Conservation (phyloP, 257 asterid genomes). For the Solanum gandarillasii region DNA sequence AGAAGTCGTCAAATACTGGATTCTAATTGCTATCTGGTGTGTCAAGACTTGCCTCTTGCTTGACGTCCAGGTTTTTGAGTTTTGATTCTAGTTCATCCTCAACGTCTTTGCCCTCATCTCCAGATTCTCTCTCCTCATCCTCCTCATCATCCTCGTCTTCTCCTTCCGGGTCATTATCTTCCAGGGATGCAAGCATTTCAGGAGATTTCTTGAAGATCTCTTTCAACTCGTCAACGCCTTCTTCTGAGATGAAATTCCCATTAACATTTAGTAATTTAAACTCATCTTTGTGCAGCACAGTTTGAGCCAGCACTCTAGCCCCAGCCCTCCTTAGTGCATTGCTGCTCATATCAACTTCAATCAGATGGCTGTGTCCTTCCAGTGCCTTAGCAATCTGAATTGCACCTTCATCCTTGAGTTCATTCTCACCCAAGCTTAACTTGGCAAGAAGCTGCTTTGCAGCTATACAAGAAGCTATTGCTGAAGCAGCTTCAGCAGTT, state of each 20-base stretch:
- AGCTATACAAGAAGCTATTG: conserved; percentile 53
- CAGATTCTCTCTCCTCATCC: conserved; percentile 50
- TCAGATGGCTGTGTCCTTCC: conserved; percentile 45
- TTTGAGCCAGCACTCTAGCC: conserved; percentile 51
- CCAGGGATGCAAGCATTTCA: conserved; percentile 66
- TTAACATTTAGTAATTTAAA: conserved; percentile 52
- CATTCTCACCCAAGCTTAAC: conserved; percentile 75
- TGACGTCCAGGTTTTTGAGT: conserved; percentile 64
- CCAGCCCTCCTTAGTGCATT: conserved; percentile 57
- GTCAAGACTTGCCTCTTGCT: conserved; percentile 19
- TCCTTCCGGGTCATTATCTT: conserved; percentile 87
- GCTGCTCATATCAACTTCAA: conserved; percentile 70
- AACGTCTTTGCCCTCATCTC: conserved; percentile 49
- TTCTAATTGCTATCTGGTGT: background rate
- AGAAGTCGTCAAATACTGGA: background rate
- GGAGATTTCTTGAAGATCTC: conserved; percentile 52
- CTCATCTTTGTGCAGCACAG: conserved; percentile 46
- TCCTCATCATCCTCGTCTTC: conserved; percentile 50
- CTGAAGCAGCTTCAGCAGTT: conserved; percentile 58
- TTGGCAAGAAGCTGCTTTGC: conserved; percentile 44
- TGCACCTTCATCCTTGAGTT: conserved; percentile 81
- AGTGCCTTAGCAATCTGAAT: conserved; percentile 57
- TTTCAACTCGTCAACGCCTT: conserved; percentile 72
- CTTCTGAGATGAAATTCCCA: conserved; percentile 80
- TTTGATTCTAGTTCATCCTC: conserved; percentile 59